phyloP scores from a whole-genome alignment of 1,284 basidiomycete species.

The Cutaneotrichosporon daszewskae region DNA sequence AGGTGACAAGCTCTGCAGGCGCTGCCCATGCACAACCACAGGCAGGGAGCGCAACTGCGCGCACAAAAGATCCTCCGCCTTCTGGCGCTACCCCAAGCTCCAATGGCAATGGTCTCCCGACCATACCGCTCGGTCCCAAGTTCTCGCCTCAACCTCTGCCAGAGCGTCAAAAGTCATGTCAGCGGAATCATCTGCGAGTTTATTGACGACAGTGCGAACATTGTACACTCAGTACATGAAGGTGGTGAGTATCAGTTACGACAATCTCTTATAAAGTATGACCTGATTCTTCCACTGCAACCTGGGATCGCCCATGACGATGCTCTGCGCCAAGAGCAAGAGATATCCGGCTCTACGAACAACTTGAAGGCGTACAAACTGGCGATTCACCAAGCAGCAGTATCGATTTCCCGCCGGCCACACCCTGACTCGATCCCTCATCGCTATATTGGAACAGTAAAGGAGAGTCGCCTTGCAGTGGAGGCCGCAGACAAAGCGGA shows the following conservation, averaged over 20 bases:
- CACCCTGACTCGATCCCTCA: constrained; percentile 60
- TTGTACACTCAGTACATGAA: constrained; percentile 37
- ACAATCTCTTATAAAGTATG: constrained; percentile 22
- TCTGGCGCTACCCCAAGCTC: background rate
- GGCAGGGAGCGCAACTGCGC: too few relatives aligned
- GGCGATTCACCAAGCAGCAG: constrained; percentile 43
- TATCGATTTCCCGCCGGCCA: constrained; percentile 54
- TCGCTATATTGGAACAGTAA: constrained; percentile 74
- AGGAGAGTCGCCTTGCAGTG: constrained; percentile 56
- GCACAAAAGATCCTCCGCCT: too few relatives aligned
- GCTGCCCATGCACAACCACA: background rate
- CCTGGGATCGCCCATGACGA: constrained; percentile 36
- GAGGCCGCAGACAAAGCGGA: constrained; percentile 59
- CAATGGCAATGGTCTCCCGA: constrained; percentile 9
- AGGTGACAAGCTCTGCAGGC: background rate
- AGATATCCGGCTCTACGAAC: constrained; percentile 29
- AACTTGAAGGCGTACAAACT: constrained; percentile 40
- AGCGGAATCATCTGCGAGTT: constrained; percentile 3
- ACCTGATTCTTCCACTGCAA: constrained; percentile 19
- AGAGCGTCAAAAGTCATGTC: constrained; percentile 38
- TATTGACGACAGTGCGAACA: constrained; percentile 23
- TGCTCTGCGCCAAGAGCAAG: constrained; percentile 36
- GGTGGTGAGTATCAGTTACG: constrained; percentile 22
- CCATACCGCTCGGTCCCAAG: constrained; percentile 16
- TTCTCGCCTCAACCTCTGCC: constrained; percentile 29